A percentile compares a stretch with the other conserved stretches of the same genome.
phyloP scores from a whole-genome alignment of 129 eudicot genomes.

The Silybum marianum region DNA sequence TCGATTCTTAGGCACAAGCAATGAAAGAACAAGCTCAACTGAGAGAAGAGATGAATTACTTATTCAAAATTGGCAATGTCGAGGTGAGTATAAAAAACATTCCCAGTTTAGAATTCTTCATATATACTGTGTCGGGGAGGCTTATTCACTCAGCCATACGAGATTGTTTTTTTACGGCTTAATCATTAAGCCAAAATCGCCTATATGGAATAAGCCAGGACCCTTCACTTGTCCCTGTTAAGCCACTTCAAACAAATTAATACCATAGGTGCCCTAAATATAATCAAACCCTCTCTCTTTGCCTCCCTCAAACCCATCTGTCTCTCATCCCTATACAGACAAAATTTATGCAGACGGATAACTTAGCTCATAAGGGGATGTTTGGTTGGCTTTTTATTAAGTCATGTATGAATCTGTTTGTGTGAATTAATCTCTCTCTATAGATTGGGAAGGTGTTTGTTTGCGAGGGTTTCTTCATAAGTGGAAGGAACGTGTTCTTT shows the following conservation, averaged over 20 bases:
- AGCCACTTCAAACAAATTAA: neutral
- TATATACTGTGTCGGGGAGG: neutral
- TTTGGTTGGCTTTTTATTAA: neutral
- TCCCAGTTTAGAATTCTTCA: neutral
- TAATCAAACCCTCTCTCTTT: neutral
- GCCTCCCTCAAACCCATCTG: neutral
- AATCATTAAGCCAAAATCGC: neutral
- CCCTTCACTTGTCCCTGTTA: neutral
- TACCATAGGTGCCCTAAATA: neutral
- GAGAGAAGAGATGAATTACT: constrained; percentile 89
- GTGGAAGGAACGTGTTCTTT: too few species aligned
- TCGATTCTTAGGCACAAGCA: constrained; percentile 74
- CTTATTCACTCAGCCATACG: neutral
- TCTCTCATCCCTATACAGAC: neutral
- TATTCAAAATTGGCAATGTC: constrained; percentile 82
- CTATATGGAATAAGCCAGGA: neutral
- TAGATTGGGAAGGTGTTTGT: too few species aligned
- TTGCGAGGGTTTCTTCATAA: too few species aligned
- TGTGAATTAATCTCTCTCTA: too few species aligned
- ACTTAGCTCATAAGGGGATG: neutral
- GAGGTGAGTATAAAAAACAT: constrained; percentile 56
- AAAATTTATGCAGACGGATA: neutral
- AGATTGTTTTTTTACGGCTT: neutral
- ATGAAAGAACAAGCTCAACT: constrained; percentile 96
- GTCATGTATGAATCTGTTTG: too few species aligned